Conservation (phyloP, 2,329 filamentous ascomycete genomes). For the Neurospora sp. region DNA sequence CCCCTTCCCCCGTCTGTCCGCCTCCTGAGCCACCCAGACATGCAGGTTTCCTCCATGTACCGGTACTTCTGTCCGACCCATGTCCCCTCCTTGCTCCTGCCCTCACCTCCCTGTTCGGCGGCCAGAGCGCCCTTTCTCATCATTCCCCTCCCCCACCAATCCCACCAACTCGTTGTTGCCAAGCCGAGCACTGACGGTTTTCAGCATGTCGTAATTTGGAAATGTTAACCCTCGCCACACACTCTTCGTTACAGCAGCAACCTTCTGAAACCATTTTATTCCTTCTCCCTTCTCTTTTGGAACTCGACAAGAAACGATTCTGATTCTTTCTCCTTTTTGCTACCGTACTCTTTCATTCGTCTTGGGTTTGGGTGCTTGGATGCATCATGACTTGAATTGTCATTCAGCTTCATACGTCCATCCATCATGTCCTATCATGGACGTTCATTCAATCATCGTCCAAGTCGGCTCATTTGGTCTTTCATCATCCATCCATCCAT, state of each 20-base stretch:
- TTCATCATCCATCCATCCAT: neutral
- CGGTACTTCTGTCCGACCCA: conserved; percentile 10
- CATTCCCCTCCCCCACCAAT: neutral
- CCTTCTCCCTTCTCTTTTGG: neutral
- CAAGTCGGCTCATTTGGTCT: neutral
- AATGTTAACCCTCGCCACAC: neutral
- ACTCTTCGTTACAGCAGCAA: neutral
- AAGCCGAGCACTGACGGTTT: neutral
- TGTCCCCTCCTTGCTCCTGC: conserved; percentile 1
- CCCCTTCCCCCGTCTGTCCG: conserved; percentile 3
- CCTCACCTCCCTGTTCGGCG: neutral
- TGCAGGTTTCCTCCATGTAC: conserved; percentile 11
- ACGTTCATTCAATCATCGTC: neutral
- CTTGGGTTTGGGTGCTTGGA: neutral
- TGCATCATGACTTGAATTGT: neutral
- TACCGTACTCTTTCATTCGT: neutral
- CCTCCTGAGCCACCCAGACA: conserved; percentile 8
- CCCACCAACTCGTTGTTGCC: neutral
- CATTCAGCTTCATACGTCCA: neutral
- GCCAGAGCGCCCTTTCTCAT: neutral
- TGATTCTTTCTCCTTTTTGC: neutral
- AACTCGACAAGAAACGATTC: neutral
- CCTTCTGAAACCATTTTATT: neutral
- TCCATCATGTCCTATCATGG: neutral
- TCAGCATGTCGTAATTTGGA: neutral